Percentiles rank a stretch among this genome's conserved stretches.
Conservation (phyloP, 2,329 filamentous ascomycete species). For the Cercospora sp. region DNA sequence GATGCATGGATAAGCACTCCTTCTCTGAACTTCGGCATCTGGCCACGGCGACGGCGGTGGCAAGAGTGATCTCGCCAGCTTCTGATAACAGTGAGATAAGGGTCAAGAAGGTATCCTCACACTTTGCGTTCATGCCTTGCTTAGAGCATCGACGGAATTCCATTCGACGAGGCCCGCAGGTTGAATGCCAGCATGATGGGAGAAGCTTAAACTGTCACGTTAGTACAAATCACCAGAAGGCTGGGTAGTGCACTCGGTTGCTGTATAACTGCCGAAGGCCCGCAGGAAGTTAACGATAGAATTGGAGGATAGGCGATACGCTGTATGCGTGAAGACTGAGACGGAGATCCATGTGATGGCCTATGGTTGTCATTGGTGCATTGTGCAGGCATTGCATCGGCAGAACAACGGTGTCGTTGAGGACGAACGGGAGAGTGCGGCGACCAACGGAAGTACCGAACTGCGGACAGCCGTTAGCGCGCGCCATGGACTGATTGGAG, state of each 20-base stretch:
- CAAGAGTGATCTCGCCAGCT: not conserved
- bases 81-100: not conserved
- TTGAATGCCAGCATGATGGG: not conserved
- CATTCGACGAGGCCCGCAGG: not conserved
- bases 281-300: not conserved
- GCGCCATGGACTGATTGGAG: not conserved
- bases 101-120: not conserved
- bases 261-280: not conserved
- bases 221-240: not conserved
- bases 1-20: not conserved
- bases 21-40: not conserved
- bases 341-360: not conserved
- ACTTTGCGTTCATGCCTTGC: not conserved
- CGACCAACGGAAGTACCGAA: conserved; percentile 14
- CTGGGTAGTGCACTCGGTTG: not conserved
- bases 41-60: not conserved
- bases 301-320: not conserved
- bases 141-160: not conserved
- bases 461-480: conserved; percentile 15
- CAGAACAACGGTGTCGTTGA: conserved; percentile 3
- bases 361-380: not conserved
- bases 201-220: not conserved
- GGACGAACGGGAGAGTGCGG: conserved; percentile 4
- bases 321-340: not conserved
- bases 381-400: not conserved